These are phyloP conservation scores for Phylloporus sp. DNA, from an alignment of 1,284 basidiomycete genomes.

Conservation along the genomic window DNA sequence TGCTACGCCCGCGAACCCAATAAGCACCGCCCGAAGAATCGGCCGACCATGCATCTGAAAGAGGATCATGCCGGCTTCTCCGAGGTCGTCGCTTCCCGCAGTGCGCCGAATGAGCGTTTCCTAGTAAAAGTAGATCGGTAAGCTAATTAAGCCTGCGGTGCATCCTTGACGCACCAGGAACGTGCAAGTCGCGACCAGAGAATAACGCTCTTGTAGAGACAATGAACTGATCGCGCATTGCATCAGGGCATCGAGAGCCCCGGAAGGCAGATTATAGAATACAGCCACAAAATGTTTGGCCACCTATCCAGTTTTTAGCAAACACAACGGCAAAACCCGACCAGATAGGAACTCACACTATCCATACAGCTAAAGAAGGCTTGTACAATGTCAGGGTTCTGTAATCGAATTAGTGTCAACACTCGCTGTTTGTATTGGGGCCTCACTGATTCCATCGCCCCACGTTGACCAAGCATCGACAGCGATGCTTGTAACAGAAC, in stretches of 20 bases:
- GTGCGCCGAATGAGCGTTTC: conserved; percentile 65
- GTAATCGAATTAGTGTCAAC: conserved; percentile 13
- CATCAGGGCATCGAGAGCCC: conserved; percentile 72
- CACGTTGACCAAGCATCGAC: conserved; percentile 54
- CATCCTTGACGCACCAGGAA: conserved; percentile 65
- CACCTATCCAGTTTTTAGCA: conserved; percentile 47
- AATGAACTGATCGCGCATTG: conserved; percentile 74
- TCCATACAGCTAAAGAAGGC: conserved; percentile 85
- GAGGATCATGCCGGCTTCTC: conserved; percentile 51
- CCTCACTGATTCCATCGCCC: conserved; percentile 74
- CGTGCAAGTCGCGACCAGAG: conserved; percentile 78
- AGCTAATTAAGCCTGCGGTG: not conserved
- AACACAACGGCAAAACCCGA: not conserved
- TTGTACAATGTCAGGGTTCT: conserved; percentile 90
- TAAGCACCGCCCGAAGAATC: conserved; percentile 73
- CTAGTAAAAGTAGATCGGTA: conserved; percentile 38
- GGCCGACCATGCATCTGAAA: conserved; percentile 66
- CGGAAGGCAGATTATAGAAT: conserved; percentile 71
- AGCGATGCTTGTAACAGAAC: conserved; percentile 68
- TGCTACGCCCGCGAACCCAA: conserved; percentile 80
- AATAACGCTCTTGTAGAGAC: conserved; percentile 84
- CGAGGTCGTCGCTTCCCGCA: conserved; percentile 56
- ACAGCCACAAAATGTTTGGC: conserved; percentile 74
- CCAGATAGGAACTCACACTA: conserved; percentile 47
- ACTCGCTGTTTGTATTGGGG: not conserved